Base-by-base conservation (phyloP, 2,329 filamentous ascomycete species). In the Trichophyton benhamiae region DNA sequence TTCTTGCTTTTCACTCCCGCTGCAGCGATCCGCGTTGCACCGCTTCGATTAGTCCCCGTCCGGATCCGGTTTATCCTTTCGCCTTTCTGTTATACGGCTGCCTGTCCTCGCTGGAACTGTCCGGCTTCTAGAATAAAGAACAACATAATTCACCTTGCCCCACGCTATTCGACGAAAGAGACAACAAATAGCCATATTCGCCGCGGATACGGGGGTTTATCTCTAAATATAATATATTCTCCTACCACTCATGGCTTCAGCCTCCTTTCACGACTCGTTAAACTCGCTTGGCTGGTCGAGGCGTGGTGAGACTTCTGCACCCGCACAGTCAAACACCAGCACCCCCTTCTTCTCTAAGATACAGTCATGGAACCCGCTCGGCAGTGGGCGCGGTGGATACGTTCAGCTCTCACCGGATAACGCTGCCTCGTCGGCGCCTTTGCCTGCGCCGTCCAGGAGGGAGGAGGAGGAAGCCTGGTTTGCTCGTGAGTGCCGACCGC, bases 391-490 rank as follows among this genome's bases (percentile, higher is more conserved):
- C 9, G 82, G 87, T 72, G 91, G 91, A 73, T 95, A 96, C 82
- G 87, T 97, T 67, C 86, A 88, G 74, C 84, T 99, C 58, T 92
- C 94, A 61, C 94, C 89, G 59, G 86, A 86, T 67, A 91, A 96
- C 72, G 82, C 82, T 67, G 48, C 48, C 48, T 80, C 89, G 41
- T 91, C 90, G 57, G 91, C 92, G 66, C 91, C 91, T 66, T 78
- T 96, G 58, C 92, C 92, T 59, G 91, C 91, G 64, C 84, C 89
- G 64, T 89, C 75, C 71, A 83, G 91, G 70, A 85, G 91, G 68
- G 91, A 96, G 72, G 94, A 97, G 75, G 92, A 97, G 72, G 94
- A 96, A 77, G 89, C 87, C 66, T 96, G 89, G 85, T 91, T 96
- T 83, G 87, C 88, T 70, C 80, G 94, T 99, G 84, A 92, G 94